These are phyloP conservation scores for Blastocystis sp. DNA, from an alignment of 352 stramenopile genomes.

Conservation along the genomic window DNA sequence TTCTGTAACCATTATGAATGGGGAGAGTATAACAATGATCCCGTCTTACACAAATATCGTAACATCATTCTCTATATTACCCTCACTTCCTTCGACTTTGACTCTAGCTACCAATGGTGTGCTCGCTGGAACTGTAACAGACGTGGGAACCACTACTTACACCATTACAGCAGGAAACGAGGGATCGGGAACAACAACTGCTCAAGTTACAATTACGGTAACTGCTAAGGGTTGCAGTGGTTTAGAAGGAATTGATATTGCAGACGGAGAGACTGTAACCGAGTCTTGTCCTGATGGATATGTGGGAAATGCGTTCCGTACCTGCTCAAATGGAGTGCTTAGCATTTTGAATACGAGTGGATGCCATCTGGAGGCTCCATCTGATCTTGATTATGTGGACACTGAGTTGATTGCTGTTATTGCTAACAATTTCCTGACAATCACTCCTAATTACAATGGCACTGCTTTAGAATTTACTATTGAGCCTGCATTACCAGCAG, in stretches of 20 bases:
- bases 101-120: background rate
- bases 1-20: background rate
- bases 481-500: background rate
- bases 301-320: background rate
- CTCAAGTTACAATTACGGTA: background rate
- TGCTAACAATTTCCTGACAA: background rate
- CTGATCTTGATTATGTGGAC: background rate
- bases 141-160: background rate
- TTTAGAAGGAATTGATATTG: background rate
- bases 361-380: background rate
- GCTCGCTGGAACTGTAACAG: background rate
- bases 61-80: background rate
- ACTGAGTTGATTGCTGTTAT: background rate
- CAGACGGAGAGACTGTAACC: background rate
- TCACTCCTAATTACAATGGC: background rate
- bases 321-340: slow-evolving; percentile 2
- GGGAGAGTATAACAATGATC: background rate
- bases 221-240: background rate
- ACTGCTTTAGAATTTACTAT: background rate
- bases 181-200: background rate
- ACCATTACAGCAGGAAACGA: background rate
- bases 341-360: background rate
- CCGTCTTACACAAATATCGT: background rate
- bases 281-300: background rate
- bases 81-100: background rate